A percentile compares a stretch with the other conserved stretches of the same genome.
Evolutionary conservation across 169 alveolate genomes (phyloP).

Genomic region (Plasmodium malariae): DNA sequence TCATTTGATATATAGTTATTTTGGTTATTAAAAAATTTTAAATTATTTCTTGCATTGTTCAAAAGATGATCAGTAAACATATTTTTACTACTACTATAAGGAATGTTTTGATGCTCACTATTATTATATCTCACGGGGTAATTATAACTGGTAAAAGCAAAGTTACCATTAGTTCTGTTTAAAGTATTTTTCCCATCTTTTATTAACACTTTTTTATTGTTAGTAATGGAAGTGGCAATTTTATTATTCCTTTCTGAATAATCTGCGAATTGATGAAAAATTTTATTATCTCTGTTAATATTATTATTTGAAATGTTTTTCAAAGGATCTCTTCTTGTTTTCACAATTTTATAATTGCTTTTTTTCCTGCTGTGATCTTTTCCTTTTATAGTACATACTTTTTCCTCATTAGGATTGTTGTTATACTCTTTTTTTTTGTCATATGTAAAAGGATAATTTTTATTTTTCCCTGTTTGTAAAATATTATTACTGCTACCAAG

Average conservation of each 20-base stretch:
- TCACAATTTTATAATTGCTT: not conserved
- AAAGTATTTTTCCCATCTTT: not conserved
- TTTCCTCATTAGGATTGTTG: not conserved
- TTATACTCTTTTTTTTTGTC: not conserved
- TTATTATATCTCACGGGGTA: slow-evolving; percentile 5
- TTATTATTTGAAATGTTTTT: not conserved
- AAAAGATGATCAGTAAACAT: not conserved
- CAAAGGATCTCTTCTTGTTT: not conserved
- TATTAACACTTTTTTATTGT: not conserved
- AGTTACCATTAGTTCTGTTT: slow-evolving; percentile 4
- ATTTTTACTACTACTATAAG: not conserved
- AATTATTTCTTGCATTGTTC: slow-evolving; percentile 13
- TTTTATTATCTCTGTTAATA: not conserved
- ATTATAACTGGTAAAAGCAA: slow-evolving; percentile 15
- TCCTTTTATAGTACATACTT: not conserved
- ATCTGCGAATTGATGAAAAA: not conserved
- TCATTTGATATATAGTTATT: slow-evolving; percentile 13
- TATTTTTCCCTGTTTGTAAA: not conserved
- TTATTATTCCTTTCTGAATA: not conserved
- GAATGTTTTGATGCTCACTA: not conserved
- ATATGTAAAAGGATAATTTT: not conserved
- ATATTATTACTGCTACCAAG: no score
- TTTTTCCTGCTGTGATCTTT: not conserved
- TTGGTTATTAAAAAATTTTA: slow-evolving; percentile 9
- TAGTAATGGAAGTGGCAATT: not conserved